Conservation (phyloP, 2,329 filamentous ascomycete species). For the Raffaelea arxii region DNA sequence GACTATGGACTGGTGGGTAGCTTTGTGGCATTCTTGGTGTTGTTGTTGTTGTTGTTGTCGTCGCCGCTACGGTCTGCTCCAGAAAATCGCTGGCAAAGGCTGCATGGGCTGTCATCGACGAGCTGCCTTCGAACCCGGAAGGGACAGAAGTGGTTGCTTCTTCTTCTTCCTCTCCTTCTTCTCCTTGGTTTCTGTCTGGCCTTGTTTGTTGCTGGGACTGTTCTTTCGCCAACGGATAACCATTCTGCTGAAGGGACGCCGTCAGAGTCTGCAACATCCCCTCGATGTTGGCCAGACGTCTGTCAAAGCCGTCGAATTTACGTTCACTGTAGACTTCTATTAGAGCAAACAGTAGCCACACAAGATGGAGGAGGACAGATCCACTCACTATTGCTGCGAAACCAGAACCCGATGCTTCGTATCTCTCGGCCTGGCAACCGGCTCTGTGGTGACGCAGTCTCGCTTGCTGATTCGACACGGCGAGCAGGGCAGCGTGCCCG, state of each 20-base stretch:
- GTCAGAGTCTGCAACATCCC: neutral
- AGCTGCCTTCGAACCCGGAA: neutral
- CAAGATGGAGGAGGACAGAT: neutral
- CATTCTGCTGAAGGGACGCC: neutral
- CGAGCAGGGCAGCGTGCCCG: conserved; percentile 4
- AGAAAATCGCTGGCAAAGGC: neutral
- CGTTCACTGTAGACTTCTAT: neutral
- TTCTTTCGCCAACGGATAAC: neutral
- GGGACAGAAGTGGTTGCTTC: neutral
- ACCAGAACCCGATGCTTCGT: neutral
- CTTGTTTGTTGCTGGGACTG: neutral
- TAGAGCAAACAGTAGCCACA: neutral
- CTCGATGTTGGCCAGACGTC: neutral
- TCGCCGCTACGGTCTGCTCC: neutral
- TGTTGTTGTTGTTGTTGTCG: neutral
- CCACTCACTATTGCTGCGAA: neutral
- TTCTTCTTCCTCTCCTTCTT: neutral
- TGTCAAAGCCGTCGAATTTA: neutral
- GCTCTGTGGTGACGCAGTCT: neutral
- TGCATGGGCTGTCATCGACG: neutral
- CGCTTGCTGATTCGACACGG: neutral
- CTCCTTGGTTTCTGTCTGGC: neutral
- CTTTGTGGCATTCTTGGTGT: neutral
- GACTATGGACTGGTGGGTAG: neutral
- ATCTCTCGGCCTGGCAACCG: neutral